Evolutionary conservation across 139 green algal genomes (phyloP), one percentile per base, ranked within the genome.

Genomic region (Microglena sp.): DNA sequence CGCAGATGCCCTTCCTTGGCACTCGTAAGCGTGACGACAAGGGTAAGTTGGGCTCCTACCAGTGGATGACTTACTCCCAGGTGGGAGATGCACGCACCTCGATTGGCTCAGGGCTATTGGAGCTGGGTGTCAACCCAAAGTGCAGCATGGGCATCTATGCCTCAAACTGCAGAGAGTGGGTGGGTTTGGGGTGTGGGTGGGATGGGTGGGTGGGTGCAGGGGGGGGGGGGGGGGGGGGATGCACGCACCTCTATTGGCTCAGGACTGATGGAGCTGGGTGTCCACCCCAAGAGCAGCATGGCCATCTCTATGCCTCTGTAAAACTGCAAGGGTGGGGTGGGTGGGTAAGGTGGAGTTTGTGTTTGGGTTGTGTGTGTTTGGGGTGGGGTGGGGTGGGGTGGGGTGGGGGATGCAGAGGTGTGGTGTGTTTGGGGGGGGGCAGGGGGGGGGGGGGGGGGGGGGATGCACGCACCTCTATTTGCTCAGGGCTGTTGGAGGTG

Each of bases 271-370:
- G 77, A 94, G 64, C 78, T 92, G 40, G 92, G 92, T 27, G 22
- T 97, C 3, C 4, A 45, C n/a, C 79, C 82, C 7, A 81, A 81
- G 5, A 55, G 59, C 5, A 71, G 74, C 0, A 75, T 99, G 28
- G 93, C 93, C 22, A 65, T 99, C 21, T 99, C n/a, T n/a, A n/a
- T n/a, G n/a, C 95, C 73, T 86, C 77, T 2, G 75, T 93, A n/a
- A 33, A 97, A 97, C 72, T 85, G 79, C 60, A 77, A 78, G 70
- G n/a, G n/a, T n/a, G n/a, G n/a, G n/a, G n/a, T n/a, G n/a, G n/a
- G n/a, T n/a, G n/a, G n/a, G n/a, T n/a, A n/a, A n/a, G n/a, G n/a
- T n/a, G n/a, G n/a, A n/a, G n/a, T n/a, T n/a, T n/a, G n/a, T n/a
- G n/a, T n/a, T n/a, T n/a, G n/a, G n/a, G n/a, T n/a, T n/a, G n/a